Percentiles rank a stretch among this genome's conserved stretches.
These are phyloP conservation scores for Trichoderma semiorbis DNA, from an alignment of 2,329 filamentous ascomycete genomes.

Conservation along the genomic window DNA sequence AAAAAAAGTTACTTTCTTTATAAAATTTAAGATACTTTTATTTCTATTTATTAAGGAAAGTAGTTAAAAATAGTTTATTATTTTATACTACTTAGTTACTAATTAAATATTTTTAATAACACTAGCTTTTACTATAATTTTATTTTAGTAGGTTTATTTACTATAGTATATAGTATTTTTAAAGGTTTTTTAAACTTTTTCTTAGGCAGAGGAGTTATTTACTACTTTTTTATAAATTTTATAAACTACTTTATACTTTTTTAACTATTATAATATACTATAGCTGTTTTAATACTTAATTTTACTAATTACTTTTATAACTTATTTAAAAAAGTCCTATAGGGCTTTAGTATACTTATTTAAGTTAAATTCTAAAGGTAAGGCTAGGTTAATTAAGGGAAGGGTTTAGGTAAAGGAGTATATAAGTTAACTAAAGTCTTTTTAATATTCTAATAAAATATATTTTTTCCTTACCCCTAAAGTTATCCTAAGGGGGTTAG, in stretches of 20 bases:
- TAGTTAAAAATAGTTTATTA: no score
- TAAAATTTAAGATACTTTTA: no score
- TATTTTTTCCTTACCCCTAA: neutral
- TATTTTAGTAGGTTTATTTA: neutral
- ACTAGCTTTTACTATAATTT: no score
- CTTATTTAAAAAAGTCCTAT: neutral
- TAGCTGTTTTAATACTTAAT: neutral
- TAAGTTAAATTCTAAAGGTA: neutral
- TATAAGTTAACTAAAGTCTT: neutral
- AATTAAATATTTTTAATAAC: no score
- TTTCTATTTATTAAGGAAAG: no score
- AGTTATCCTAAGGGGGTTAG: rapidly evolving
- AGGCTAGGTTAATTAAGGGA: neutral
- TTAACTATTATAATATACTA: neutral
- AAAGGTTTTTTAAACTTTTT: neutral
- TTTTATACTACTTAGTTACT: no score
- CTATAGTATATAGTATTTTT: neutral
- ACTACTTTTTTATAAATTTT: neutral
- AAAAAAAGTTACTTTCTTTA: no score
- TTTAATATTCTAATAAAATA: neutral
- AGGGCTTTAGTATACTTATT: neutral
- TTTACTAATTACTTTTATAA: neutral
- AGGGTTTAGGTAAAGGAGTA: neutral
- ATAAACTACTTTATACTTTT: neutral
- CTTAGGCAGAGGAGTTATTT: neutral